Conservation (phyloP, 345 rosid genomes). For the Arabidopsis suecica region DNA sequence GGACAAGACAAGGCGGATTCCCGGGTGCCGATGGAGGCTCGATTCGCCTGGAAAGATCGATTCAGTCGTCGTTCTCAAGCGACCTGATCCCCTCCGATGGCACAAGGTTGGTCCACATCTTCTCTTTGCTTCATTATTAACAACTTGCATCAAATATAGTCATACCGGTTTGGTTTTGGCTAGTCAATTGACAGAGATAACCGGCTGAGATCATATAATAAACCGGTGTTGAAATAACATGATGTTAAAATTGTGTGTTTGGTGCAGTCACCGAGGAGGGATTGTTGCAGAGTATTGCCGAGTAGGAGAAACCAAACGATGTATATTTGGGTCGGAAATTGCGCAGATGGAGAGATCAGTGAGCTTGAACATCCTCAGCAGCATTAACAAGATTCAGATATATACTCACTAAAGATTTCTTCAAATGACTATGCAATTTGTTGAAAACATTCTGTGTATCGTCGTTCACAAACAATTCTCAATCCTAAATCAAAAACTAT, state of each 20-base stretch:
- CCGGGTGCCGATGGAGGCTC: conserved; percentile 70
- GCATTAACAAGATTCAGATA: conserved; percentile 25
- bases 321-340: conserved; percentile 75
- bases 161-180: background rate
- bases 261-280: conserved; percentile 77
- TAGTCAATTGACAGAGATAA: background rate
- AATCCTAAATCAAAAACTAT: conserved; percentile 3
- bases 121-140: background rate
- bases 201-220: background rate
- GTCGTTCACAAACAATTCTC: conserved; percentile 16
- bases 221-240: conserved; percentile 19
- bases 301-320: conserved; percentile 54
- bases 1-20: conserved; percentile 46
- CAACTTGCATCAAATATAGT: background rate
- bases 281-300: conserved; percentile 80
- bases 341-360: conserved; percentile 67
- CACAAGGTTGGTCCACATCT: conserved; percentile 54
- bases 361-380: conserved; percentile 51
- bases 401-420: background rate
- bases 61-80: conserved; percentile 65
- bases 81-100: conserved; percentile 73
- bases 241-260: conserved; percentile 17
- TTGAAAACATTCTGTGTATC: conserved; percentile 5
- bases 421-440: background rate
- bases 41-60: conserved; percentile 63